Evolutionary conservation across 2,329 filamentous ascomycete species (phyloP).

Genomic region (Pseudogymnoascus sp.): DNA sequence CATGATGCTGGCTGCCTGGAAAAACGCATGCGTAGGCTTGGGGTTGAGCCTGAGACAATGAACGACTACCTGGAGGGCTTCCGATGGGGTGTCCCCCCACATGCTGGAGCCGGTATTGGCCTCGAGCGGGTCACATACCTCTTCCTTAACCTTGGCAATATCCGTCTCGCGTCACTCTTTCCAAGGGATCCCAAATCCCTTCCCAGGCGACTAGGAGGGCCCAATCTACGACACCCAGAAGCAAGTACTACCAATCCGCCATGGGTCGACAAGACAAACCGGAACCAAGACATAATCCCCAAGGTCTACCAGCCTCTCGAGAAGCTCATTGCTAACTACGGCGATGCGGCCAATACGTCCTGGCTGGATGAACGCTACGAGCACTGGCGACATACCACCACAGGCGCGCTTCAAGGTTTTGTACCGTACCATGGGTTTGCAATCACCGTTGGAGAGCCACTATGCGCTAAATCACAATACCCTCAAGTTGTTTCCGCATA

Average conservation of each 20-base stretch:
- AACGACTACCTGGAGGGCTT: constrained; percentile 86
- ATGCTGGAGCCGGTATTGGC: constrained; percentile 84
- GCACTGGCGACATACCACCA: constrained; percentile 73
- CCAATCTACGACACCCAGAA: constrained; percentile 74
- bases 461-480: constrained; percentile 76
- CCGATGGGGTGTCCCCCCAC: constrained; percentile 79
- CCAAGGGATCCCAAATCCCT: constrained; percentile 83
- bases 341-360: constrained; percentile 87
- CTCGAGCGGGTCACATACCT: constrained; percentile 84
- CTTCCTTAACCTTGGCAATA: constrained; percentile 78
- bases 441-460: constrained; percentile 79
- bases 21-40: constrained; percentile 66
- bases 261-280: constrained; percentile 43
- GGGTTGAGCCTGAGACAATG: constrained; percentile 75
- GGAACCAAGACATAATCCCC: constrained; percentile 38
- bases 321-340: constrained; percentile 90
- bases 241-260: constrained; percentile 71
- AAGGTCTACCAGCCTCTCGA: constrained; percentile 65
- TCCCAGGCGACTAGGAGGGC: constrained; percentile 56
- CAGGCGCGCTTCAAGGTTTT: constrained; percentile 79
- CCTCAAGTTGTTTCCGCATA: constrained; percentile 66
- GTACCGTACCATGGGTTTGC: constrained; percentile 69
- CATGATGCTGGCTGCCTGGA: constrained; percentile 70
- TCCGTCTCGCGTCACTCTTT: constrained; percentile 81
- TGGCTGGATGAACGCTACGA: constrained; percentile 87